Evolutionary conservation across 2,329 filamentous ascomycete species (phyloP), one percentile per base, ranked within the genome.

Genomic region (Epichloe coenophiala): DNA sequence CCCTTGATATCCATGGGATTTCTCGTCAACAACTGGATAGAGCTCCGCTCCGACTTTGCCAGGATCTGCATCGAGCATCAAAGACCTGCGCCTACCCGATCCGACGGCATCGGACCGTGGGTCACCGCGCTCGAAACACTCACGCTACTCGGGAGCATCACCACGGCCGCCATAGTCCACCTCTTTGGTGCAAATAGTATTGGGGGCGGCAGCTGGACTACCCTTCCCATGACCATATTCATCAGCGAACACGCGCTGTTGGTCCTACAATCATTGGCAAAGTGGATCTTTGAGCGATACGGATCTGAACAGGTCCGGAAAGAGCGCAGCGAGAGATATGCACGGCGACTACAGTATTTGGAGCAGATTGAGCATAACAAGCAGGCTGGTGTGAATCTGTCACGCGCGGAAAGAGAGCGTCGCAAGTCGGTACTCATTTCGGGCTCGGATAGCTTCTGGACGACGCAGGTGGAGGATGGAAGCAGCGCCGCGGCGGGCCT

Each of bases 1-100:
- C 84, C 86, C 0, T 69, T 88, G 1, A 84, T 86, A 0, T 78
- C 81, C 0, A 70, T 87, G 21, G 84, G 82, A 0, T 89, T 88
- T 63, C 69, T 88, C 13, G 66, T 86, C 61, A 88, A 88, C 65
- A 84, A 88, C 67, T 86, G 84, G 83, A 69, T 89, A 51, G 85
- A 89, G 63, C 72, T 89, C 9, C 82, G 85, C 9, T 83, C 84
- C 3, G 85, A 89, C 59, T 85, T 86, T 44, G 77, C 86, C 66
- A 89, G 88, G 60, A 84, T 89, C 50, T 86, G 81, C 55, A 71
- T 81, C 23, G 83, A 88, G 60, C 84, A 84, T 69, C 81, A 83
- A 54, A 78, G 86, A 1, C 86, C 85, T 0, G 77, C 75, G 0
- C 85, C 85, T 0, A 76, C 77, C 55, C 80, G 85, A 5, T 75